Conservation (phyloP, 345 rosid species). For the Eutrema japonicum region DNA sequence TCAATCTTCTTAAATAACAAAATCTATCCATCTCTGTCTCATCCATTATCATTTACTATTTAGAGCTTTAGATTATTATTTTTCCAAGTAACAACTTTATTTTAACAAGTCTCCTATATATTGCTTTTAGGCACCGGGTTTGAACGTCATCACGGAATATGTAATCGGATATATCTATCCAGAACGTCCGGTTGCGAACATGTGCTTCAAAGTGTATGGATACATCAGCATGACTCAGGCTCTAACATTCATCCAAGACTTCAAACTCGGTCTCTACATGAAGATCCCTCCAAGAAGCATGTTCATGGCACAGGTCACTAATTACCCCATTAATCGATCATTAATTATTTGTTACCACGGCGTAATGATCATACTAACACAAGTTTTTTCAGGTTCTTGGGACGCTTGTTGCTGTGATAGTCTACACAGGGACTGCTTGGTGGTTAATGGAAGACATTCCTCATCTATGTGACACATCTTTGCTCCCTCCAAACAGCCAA, state of each 20-base stretch:
- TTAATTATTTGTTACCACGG: neutral
- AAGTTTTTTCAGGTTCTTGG: conserved; percentile 59
- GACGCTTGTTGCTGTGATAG: conserved; percentile 57
- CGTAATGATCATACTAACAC: neutral
- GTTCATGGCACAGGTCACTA: conserved; percentile 59
- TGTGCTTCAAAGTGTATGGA: conserved; percentile 92
- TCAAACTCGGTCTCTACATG: conserved; percentile 94
- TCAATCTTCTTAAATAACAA: neutral
- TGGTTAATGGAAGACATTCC: conserved; percentile 76
- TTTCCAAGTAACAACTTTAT: neutral
- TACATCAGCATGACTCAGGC: conserved; percentile 87
- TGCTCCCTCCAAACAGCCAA: conserved; percentile 62
- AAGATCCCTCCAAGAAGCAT: conserved; percentile 86
- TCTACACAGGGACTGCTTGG: conserved; percentile 77
- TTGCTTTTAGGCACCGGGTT: conserved; percentile 54
- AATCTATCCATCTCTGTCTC: neutral
- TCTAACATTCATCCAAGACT: conserved; percentile 65
- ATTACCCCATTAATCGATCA: neutral
- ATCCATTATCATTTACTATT: neutral
- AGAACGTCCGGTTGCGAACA: conserved; percentile 84
- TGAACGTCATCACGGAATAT: conserved; percentile 79
- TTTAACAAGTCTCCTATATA: neutral
- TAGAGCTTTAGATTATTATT: neutral
- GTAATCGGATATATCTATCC: conserved; percentile 80
- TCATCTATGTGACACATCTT: conserved; percentile 59